phyloP scores from a whole-genome alignment of 148 eudicot species.

The Polygonum aviculare region DNA sequence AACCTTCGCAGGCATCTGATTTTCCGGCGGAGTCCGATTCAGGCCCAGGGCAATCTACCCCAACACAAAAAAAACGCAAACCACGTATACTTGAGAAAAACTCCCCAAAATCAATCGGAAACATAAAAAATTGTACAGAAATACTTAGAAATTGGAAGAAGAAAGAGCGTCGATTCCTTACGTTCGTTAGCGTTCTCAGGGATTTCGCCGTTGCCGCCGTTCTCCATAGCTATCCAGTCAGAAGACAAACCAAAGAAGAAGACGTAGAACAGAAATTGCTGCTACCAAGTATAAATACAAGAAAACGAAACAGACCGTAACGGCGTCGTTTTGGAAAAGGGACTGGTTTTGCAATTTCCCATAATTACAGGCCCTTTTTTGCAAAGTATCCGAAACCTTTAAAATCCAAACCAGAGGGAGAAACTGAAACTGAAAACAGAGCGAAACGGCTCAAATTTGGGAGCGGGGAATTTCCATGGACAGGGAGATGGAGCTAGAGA shows the following conservation, averaged over 20 bases:
- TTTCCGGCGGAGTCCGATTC: conserved; percentile 81
- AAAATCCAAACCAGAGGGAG: neutral
- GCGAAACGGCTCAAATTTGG: neutral
- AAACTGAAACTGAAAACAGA: neutral
- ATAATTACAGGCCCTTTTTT: no score
- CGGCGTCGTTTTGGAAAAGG: neutral
- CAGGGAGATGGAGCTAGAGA: conserved; percentile 83
- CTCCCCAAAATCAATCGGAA: neutral
- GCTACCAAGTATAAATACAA: neutral
- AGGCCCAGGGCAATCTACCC: conserved; percentile 80
- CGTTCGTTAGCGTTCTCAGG: conserved; percentile 85
- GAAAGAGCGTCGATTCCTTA: conserved; percentile 13
- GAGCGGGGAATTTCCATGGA: conserved; percentile 64
- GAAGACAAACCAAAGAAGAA: neutral
- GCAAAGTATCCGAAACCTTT: neutral
- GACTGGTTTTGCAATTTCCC: no score
- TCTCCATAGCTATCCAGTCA: conserved; percentile 29
- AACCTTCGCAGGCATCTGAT: conserved; percentile 71
- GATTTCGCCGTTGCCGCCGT: conserved; percentile 35
- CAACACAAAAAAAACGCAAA: conserved; percentile 2
- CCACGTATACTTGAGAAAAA: neutral
- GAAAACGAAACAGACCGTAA: neutral
- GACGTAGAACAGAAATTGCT: neutral
- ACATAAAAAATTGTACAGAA: neutral
- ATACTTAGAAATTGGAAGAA: neutral